Evolutionary conservation across 2,329 filamentous ascomycete species (phyloP).

Genomic region (Neoascochyta sp.): DNA sequence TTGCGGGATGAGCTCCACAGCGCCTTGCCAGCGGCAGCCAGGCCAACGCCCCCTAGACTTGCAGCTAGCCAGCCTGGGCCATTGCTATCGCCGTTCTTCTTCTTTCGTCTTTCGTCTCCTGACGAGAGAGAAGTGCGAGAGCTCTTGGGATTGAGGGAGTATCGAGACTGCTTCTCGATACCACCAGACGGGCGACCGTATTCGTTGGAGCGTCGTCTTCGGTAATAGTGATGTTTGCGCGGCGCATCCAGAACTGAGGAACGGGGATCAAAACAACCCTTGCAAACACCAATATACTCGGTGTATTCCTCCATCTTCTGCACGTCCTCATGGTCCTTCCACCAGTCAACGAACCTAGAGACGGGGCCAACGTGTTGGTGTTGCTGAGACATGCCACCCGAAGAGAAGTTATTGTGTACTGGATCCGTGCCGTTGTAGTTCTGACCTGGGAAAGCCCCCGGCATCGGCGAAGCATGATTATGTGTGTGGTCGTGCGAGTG

Average conservation of each 20-base stretch:
- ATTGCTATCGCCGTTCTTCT: slow-evolving; percentile 45
- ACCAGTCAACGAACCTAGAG: slow-evolving; percentile 56
- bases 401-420: slow-evolving; percentile 20
- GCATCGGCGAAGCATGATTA: slow-evolving; percentile 25
- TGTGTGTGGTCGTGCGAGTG: slow-evolving; percentile 33
- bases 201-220: slow-evolving; percentile 46
- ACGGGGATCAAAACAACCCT: slow-evolving; percentile 61
- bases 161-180: slow-evolving; percentile 58
- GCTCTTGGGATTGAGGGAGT: slow-evolving; percentile 37
- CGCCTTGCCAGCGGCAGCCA: slow-evolving; percentile 52
- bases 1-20: slow-evolving; percentile 49
- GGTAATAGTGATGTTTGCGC: slow-evolving; percentile 56
- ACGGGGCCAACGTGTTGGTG: slow-evolving; percentile 57
- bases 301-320: slow-evolving; percentile 65
- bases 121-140: slow-evolving; percentile 34
- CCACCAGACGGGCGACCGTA: slow-evolving; percentile 44
- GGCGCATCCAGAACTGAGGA: slow-evolving; percentile 56
- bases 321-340: slow-evolving; percentile 62
- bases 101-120: slow-evolving; percentile 37
- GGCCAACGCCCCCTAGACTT: slow-evolving; percentile 53
- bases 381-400: slow-evolving; percentile 43
- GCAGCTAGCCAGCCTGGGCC: slow-evolving; percentile 51
- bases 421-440: slow-evolving; percentile 12
- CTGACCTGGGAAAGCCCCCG: slow-evolving; percentile 27
- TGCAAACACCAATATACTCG: slow-evolving; percentile 63